Evolutionary conservation across 495 filamentous ascomycete genomes (phyloP), one percentile per base, ranked within the genome.

Genomic region (Podospora pseudocomata): DNA sequence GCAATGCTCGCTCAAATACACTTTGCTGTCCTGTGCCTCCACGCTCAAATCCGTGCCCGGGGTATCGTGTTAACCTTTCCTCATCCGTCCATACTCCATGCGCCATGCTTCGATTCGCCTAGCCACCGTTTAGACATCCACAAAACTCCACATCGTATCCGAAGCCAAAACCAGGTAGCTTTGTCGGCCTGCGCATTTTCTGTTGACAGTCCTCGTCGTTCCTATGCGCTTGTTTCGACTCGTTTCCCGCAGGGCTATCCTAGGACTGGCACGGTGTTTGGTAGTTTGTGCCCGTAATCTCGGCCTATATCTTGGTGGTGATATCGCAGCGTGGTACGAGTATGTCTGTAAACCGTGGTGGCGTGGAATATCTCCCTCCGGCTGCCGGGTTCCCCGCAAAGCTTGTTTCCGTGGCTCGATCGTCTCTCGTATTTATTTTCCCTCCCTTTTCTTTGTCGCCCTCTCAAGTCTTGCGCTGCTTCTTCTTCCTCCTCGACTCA

Each of bases 391-490:
- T 49, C 39, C 39, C 6, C 13, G 2, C 9, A 49, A 32, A 5
- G 30, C 30, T 49, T 16, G 7, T 49, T 49, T 49, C 9, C 39
- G 7, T 13, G 39, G 39, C 9, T 49, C 13, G 15, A 11, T 11
- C 39, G 0, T 49, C 18, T 49, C 23, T 1, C 2, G 18, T 9
- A 27, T 20, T 58, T 9, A 23, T 23, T 9, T 58, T 58, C 56
- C 18, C 19, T 26, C 5, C 6, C 6, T 18, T 58, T 58, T n/a
- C 6, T 32, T 32, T 32, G 18, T 5, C 23, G 13, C 6, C 32
- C 27, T 27, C 18, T 70, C 68, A 70, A 19, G 59, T 44, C 58
- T 60, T 66, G 3, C 68, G 68, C 32, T 66, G 68, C 18, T 65
- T 65, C 59, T 70, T 69, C n/a, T 61, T 70, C 56, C 62, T 62